Evolutionary conservation across 1,284 basidiomycete species (phyloP), one percentile per base, ranked within the genome.

Genomic region (Trichosporon faecale): DNA sequence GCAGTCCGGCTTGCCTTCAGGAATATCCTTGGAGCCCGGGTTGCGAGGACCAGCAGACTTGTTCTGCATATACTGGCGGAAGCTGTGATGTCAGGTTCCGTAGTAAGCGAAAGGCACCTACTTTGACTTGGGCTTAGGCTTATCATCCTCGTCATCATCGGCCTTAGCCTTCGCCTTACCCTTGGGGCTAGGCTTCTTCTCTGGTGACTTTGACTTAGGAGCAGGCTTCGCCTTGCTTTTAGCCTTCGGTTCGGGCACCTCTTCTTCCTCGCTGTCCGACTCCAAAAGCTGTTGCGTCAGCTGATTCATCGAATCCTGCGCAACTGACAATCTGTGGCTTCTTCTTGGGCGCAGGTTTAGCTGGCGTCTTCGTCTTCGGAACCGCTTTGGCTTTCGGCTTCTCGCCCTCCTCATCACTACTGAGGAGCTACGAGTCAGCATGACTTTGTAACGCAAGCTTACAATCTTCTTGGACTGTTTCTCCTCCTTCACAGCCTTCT

Each of bases 1-100:
- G 79, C 92, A 94, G 76, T 95, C 90, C 0, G 90, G 89, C 65
- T 88, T 79, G 74, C 89, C 88, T 29, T 91, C 87, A 0, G 96
- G 97, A 2, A 98, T 88, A 11, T 88, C 84, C 80, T 97, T 98
- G 44, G 80, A 79, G 7, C 81, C 82, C 7, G 89, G 91, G 6
- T 89, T 89, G 1, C 86, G 82, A 0, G 93, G 94, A 0, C 91
- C 91, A 0, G 84, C 85, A 57, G 90, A 14, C 88, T 1, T 87
- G 83, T 68, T 88, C 88, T 1, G 90, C 90, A 0, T 89, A 88
- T 69, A 87, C 88, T 33, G 88, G 87, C 88, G 88, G 49, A 69
- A 82, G 66, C 76, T 81, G 67, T 37, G 7, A 14, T 2, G 60
- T 72, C 60, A 11, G 37, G 9, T 37, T 37, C 14, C 3, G n/a